Evolutionary conservation across 2,329 filamentous ascomycete genomes (phyloP).

Genomic region (Fusarium newnesense): DNA sequence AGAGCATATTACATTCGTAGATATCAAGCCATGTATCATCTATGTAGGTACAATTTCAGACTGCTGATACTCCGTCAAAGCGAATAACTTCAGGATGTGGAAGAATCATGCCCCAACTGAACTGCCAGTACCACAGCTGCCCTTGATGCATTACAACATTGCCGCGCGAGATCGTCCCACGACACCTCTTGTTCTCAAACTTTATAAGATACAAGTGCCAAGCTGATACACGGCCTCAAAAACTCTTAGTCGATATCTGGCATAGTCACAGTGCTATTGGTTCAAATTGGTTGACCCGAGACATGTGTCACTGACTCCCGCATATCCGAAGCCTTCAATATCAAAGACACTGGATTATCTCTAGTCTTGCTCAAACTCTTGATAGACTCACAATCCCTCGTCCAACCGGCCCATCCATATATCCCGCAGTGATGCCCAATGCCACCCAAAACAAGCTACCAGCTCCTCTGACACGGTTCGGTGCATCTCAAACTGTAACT

Average conservation of each 20-base stretch:
- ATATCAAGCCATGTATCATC: background rate
- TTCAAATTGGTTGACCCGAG: background rate
- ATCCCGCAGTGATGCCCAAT: background rate
- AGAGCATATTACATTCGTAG: accelerated
- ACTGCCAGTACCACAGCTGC: background rate
- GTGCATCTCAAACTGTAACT: background rate
- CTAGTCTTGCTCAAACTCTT: background rate
- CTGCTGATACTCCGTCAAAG: background rate
- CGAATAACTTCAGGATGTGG: too few species aligned
- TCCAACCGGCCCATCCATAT: too few species aligned
- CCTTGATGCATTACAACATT: background rate
- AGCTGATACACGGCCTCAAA: background rate
- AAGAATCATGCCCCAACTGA: background rate
- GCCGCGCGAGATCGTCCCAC: background rate
- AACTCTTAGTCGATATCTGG: background rate
- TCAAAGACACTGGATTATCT: background rate
- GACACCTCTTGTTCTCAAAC: background rate
- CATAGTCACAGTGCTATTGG: background rate
- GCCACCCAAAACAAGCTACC: background rate
- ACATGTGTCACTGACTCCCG: background rate
- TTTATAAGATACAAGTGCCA: background rate
- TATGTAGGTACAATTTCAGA: background rate
- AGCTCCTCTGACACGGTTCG: background rate
- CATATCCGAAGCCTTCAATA: background rate
- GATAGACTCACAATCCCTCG: background rate